Percentiles rank a stretch among this genome's conserved stretches.
These are phyloP conservation scores for Fusarium setosum DNA, from an alignment of 2,329 filamentous ascomycete species.

Conservation along the genomic window DNA sequence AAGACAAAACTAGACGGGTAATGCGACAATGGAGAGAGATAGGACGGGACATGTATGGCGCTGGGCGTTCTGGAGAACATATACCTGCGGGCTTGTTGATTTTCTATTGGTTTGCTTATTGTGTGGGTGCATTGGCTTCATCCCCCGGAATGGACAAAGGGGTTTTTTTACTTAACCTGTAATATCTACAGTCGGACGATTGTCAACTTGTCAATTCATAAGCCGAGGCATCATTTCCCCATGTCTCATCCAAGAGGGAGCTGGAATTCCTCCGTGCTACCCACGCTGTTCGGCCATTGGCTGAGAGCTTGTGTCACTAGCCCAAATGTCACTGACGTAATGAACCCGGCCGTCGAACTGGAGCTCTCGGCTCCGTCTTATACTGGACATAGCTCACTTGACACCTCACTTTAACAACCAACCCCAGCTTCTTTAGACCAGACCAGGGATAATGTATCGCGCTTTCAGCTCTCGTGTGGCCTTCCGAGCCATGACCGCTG, in stretches of 20 bases:
- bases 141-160: not conserved
- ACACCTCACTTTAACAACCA: conserved; percentile 6
- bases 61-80: conserved; percentile 34
- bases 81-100: conserved; percentile 35
- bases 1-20: not conserved
- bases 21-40: conserved; percentile 18
- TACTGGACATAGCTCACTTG: not conserved
- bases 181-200: conserved; percentile 20
- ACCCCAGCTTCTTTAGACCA: not conserved
- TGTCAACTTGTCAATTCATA: not conserved
- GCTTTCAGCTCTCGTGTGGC: conserved; percentile 33
- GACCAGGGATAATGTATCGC: conserved; percentile 36
- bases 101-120: conserved; percentile 23
- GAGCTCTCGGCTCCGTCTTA: conserved; percentile 2
- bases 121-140: conserved; percentile 1
- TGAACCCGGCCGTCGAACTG: conserved; percentile 19
- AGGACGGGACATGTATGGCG: conserved; percentile 21
- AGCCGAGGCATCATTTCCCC: not conserved
- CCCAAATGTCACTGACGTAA: conserved; percentile 34
- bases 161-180: conserved; percentile 11
- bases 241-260: not conserved
- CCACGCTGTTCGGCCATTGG: conserved; percentile 35
- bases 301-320: conserved; percentile 17
- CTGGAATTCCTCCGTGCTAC: conserved; percentile 22
- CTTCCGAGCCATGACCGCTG: conserved; percentile 40